Evolutionary conservation across 108 stramenopile species (phyloP).

Genomic region (Seminavis robusta): DNA sequence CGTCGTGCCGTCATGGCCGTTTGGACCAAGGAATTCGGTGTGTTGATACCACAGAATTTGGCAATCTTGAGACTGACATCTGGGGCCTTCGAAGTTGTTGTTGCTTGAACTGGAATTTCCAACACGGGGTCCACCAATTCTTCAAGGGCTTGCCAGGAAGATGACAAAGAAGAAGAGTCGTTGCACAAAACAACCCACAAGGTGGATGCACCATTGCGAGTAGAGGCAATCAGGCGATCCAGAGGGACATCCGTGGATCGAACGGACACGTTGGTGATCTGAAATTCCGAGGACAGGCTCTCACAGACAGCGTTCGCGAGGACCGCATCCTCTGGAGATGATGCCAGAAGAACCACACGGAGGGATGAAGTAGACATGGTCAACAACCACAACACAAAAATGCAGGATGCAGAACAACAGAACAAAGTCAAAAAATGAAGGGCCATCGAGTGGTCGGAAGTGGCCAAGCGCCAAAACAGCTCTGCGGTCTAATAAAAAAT

Average conservation of each 20-base stretch:
- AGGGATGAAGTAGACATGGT: too few relatives aligned
- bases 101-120: constrained; percentile 18
- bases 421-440: too few relatives aligned
- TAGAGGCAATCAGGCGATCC: constrained; percentile 20
- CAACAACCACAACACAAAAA: too few relatives aligned
- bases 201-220: background rate
- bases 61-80: constrained; percentile 37
- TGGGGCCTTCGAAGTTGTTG: constrained; percentile 8
- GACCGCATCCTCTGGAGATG: too few relatives aligned
- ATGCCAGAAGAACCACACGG: too few relatives aligned
- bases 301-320: constrained; percentile 27
- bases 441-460: too few relatives aligned
- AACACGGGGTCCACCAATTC: constrained; percentile 23
- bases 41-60: constrained; percentile 37
- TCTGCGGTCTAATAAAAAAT: too few relatives aligned
- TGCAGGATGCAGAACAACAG: too few relatives aligned
- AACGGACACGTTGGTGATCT: constrained; percentile 25
- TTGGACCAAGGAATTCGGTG: constrained; percentile 14
- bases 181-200: constrained; percentile 20
- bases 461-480: too few relatives aligned
- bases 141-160: too few relatives aligned
- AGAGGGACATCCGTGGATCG: constrained; percentile 35
- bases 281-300: constrained; percentile 18
- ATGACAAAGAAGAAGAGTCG: background rate
- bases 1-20: constrained; percentile 7